Base-by-base conservation (phyloP, 108 stramenopile genomes). In the Skeletonema costatum region DNA sequence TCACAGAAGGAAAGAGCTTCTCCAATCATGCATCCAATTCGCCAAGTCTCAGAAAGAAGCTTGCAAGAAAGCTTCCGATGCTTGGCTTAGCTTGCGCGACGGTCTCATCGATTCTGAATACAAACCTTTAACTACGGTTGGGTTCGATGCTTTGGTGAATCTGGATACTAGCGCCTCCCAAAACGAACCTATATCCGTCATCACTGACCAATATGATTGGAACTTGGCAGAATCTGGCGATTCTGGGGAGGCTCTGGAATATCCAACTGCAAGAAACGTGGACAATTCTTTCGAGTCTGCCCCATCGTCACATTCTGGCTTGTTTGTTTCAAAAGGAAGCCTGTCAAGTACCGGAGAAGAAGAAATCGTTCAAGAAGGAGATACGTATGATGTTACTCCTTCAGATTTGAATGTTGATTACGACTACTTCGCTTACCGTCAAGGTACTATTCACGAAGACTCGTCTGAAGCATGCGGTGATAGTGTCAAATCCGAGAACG, bases 71-170 rank as follows among this genome's bases (percentile, higher is more conserved):
- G 81, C 88, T 29, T 84, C 87, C 13, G 85, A 89, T 84, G 92
- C 91, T 31, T 95, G 92, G 92, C 86, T 90, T 58, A 82, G 87
- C 60, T 66, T 96, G n/a, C 87, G 89, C 2, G 90, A 91, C 66
- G 94, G 94, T 9, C 87, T 86, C 59, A 78, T 92, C 38, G 87
- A 83, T 35, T 85, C 90, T 56, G 53, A 56, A 10, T 56, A 25
- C 8, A 56, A 4, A 29, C 53, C 53, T 56, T 56, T 56, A 29
- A 56, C 53, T 21, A 56, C 53, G 10, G 53, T 56, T 25, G 53
- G 50, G 19, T 19, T 51, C 50, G 50, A 51, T 51, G 17, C 19
- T 29, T 56, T 56, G 25, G 10, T 56, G 25, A 9, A 56, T 56
- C 53, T 10, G 21, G 19, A n/a, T 9, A 17, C 7, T 10, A 29